Evolutionary conservation across 2,329 filamentous ascomycete species (phyloP).

Genomic region (Paracorniculantispora psalliotae): DNA sequence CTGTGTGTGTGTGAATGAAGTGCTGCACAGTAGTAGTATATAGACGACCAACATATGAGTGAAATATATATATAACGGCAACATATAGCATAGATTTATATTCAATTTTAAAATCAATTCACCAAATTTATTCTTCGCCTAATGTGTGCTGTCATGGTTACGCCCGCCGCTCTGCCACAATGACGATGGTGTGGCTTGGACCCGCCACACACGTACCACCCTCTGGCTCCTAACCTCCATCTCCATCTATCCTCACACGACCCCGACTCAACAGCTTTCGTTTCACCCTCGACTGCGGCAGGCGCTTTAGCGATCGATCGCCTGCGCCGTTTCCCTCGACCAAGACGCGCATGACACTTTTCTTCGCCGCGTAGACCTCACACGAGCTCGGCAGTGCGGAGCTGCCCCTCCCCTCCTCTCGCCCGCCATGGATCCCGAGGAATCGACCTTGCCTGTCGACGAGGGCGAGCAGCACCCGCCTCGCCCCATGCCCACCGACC

Average conservation of each 20-base stretch:
- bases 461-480: slow-evolving; percentile 33
- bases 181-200: slow-evolving; percentile 11
- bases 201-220: slow-evolving; percentile 10
- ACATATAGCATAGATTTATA: not conserved
- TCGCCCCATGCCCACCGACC: slow-evolving; percentile 67
- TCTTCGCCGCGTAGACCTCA: slow-evolving; percentile 17
- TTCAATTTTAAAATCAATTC: not conserved
- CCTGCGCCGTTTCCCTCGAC: not conserved
- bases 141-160: not conserved
- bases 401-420: slow-evolving; percentile 31
- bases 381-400: slow-evolving; percentile 31
- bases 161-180: slow-evolving; percentile 1
- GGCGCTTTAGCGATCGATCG: not conserved
- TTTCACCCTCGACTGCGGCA: not conserved
- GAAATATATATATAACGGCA: not conserved
- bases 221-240: not conserved
- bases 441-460: slow-evolving; percentile 38
- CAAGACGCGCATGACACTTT: slow-evolving; percentile 5
- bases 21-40: not conserved
- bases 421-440: slow-evolving; percentile 54
- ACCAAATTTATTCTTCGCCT: not conserved
- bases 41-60: not conserved
- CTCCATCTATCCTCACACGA: slow-evolving; percentile 11
- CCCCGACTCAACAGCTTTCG: not conserved
- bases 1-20: slow-evolving; percentile 13